These are phyloP conservation scores for Turritis glabra DNA, from an alignment of 345 rosid genomes.

Conservation along the genomic window DNA sequence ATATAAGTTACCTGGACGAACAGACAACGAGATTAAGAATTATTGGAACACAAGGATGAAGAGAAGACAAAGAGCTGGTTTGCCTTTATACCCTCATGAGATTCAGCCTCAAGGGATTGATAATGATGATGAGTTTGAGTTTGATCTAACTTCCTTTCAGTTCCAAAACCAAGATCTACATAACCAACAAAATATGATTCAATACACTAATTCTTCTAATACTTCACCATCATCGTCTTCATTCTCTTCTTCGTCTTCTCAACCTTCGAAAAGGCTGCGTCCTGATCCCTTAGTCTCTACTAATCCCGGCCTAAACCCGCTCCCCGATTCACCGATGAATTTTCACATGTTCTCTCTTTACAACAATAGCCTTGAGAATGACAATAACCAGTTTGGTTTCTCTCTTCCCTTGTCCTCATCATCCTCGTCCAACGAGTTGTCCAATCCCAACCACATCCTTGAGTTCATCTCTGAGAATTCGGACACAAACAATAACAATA, in stretches of 20 bases:
- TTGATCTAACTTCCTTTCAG: slow-evolving; percentile 32
- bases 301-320: slow-evolving; percentile 31
- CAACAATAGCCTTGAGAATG: slow-evolving; percentile 30
- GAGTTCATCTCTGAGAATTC: slow-evolving; percentile 31
- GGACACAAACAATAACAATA: slow-evolving; percentile 11
- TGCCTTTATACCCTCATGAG: slow-evolving; percentile 74
- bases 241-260: slow-evolving; percentile 36
- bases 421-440: slow-evolving; percentile 30
- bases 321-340: slow-evolving; percentile 20
- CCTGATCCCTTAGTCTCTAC: slow-evolving; percentile 32
- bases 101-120: slow-evolving; percentile 25
- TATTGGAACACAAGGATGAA: slow-evolving; percentile 87
- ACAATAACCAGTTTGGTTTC: slow-evolving; percentile 26
- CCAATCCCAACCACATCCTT: slow-evolving; percentile 31
- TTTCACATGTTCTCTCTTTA: slow-evolving; percentile 32
- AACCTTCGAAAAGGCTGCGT: slow-evolving; percentile 22
- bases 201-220: slow-evolving; percentile 30
- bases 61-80: slow-evolving; percentile 70
- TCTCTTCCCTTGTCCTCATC: slow-evolving; percentile 41
- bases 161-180: slow-evolving; percentile 39
- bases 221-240: slow-evolving; percentile 43
- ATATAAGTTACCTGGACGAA: slow-evolving; percentile 79
- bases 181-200: slow-evolving; percentile 25
- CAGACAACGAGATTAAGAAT: slow-evolving; percentile 90
- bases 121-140: slow-evolving; percentile 37